A percentile compares a stretch with the other conserved stretches of the same genome.
Conservation (phyloP, 75 land plant species). For the Pinus taeda region DNA sequence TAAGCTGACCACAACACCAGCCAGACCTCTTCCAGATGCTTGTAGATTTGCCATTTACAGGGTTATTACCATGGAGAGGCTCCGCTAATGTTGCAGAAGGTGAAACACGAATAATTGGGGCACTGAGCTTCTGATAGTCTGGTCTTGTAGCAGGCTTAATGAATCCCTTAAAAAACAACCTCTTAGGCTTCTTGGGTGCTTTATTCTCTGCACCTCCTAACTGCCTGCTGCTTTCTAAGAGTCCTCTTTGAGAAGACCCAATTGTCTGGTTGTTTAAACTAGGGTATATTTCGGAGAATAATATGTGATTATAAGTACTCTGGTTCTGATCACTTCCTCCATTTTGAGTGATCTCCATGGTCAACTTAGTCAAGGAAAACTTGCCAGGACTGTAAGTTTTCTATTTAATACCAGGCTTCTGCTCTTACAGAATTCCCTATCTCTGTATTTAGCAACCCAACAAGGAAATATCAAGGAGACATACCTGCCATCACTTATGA, state of each 20-base stretch:
- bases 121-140: conserved; percentile 11
- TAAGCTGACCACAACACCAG: conserved; percentile 53
- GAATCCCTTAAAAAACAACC: background rate
- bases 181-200: background rate
- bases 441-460: background rate
- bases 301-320: background rate
- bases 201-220: background rate
- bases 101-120: conserved; percentile 17
- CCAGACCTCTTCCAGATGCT: conserved; percentile 48
- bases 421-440: too few relatives aligned
- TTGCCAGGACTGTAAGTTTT: too few relatives aligned
- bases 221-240: background rate
- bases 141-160: background rate
- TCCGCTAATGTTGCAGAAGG: conserved; percentile 45
- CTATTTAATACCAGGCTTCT: too few relatives aligned
- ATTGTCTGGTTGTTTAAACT: background rate
- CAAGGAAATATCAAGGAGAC: background rate
- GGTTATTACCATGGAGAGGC: background rate
- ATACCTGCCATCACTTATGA: too few relatives aligned
- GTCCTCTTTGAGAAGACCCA: background rate
- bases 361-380: too few relatives aligned
- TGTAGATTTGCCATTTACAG: too few relatives aligned
- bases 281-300: background rate
- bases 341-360: too few relatives aligned
- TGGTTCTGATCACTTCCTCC: background rate